Percentiles rank a stretch among this genome's conserved stretches.
These are phyloP conservation scores for Anaeromyces robustus DNA, from an alignment of 192 early-diverging fungal species.

Conservation along the genomic window DNA sequence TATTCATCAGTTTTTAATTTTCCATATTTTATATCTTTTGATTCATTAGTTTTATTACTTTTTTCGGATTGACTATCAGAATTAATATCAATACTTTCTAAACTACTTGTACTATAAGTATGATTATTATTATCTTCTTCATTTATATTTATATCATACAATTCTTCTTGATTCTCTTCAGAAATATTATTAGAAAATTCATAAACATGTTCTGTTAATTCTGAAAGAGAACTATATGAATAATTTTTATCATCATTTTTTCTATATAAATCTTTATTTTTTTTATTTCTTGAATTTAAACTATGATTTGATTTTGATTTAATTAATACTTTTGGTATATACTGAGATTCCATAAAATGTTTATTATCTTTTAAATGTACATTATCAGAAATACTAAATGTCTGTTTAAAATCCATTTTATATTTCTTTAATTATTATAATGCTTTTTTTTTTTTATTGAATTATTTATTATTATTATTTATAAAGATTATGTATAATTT, in stretches of 20 bases:
- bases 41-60: background rate
- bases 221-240: background rate
- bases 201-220: background rate
- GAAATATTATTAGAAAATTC: background rate
- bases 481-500: too few species aligned
- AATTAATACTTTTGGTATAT: background rate
- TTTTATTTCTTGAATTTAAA: background rate
- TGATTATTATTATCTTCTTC: background rate
- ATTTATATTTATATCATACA: background rate
- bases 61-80: background rate
- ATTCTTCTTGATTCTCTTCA: background rate
- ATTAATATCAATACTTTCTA: background rate
- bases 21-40: background rate
- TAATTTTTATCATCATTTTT: background rate
- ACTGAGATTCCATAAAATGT: too few species aligned
- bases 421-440: slow-evolving; percentile 8
- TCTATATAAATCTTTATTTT: background rate
- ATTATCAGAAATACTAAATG: too few species aligned
- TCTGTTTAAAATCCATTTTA: too few species aligned
- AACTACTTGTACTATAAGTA: background rate
- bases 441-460: too few species aligned
- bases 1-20: background rate
- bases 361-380: too few species aligned
- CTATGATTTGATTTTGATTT: background rate
- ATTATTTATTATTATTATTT: too few species aligned